Conservation (phyloP, 805 yeast species). For the Blastobotrys chiropterorum region DNA sequence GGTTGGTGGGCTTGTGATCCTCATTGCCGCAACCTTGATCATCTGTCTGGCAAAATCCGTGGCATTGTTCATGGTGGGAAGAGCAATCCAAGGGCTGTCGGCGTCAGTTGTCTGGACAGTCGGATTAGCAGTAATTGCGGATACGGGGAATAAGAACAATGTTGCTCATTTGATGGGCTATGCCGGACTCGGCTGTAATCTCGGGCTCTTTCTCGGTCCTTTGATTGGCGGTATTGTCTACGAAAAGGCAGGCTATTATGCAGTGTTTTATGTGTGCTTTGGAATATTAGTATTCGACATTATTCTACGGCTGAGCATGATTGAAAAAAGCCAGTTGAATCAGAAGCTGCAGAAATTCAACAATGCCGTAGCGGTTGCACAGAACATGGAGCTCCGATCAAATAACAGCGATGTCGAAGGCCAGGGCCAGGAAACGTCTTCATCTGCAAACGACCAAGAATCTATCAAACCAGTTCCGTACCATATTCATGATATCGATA, state of each 20-base stretch:
- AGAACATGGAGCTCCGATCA: no score
- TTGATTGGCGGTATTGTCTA: slow-evolving; percentile 32
- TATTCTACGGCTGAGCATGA: slow-evolving; percentile 27
- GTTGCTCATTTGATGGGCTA: slow-evolving; percentile 28
- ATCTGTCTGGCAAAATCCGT: slow-evolving; percentile 24
- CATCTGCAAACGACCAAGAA: neutral
- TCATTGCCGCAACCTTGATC: slow-evolving; percentile 29
- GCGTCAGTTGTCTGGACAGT: slow-evolving; percentile 32
- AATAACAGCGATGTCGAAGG: no score
- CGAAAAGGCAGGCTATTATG: slow-evolving; percentile 27
- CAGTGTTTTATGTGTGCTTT: slow-evolving; percentile 29
- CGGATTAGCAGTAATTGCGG: slow-evolving; percentile 30
- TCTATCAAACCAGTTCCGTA: neutral
- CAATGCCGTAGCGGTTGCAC: neutral
- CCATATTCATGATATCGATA: neutral
- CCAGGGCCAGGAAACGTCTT: no score
- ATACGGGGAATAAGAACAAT: slow-evolving; percentile 25
- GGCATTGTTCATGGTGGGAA: slow-evolving; percentile 26
- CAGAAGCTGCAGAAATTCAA: slow-evolving; percentile 1
- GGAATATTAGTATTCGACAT: slow-evolving; percentile 28
- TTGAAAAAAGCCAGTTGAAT: slow-evolving; percentile 21
- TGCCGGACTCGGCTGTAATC: slow-evolving; percentile 26
- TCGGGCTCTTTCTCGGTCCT: slow-evolving; percentile 31
- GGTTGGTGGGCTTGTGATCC: slow-evolving; percentile 27
- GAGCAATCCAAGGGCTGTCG: slow-evolving; percentile 31